Conservation (phyloP, 164 flowering plant genomes). For the Saururus chinensis region DNA sequence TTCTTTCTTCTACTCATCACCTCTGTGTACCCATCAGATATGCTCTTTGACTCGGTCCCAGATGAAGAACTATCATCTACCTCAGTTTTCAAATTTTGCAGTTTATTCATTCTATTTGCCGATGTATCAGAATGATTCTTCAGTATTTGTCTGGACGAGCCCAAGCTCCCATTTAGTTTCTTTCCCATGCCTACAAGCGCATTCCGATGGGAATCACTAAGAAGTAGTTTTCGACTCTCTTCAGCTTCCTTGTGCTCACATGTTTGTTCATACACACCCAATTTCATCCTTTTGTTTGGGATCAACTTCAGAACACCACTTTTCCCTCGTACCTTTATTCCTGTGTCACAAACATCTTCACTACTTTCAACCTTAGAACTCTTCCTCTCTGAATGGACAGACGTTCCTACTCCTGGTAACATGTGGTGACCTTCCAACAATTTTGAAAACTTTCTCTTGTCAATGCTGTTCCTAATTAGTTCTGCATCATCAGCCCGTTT, state of each 20-base stretch:
- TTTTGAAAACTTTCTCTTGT: slow-evolving; percentile 26
- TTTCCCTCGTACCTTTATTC: slow-evolving; percentile 70
- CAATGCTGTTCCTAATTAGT: slow-evolving; percentile 22
- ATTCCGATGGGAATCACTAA: slow-evolving; percentile 1
- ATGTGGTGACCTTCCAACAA: slow-evolving; percentile 18
- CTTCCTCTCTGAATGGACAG: slow-evolving; percentile 15
- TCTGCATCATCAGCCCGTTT: slow-evolving; percentile 23
- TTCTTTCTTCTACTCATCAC: neutral
- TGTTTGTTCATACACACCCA: slow-evolving; percentile 16
- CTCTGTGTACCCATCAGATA: neutral
- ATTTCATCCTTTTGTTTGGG: slow-evolving; percentile 44
- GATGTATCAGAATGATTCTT: neutral
- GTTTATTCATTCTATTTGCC: neutral
- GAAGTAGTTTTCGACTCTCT: slow-evolving; percentile 18
- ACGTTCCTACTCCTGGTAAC: slow-evolving; percentile 10
- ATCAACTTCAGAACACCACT: slow-evolving; percentile 75
- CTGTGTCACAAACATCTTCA: slow-evolving; percentile 28
- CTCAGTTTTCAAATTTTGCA: neutral
- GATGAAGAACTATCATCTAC: slow-evolving; percentile 1
- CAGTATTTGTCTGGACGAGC: neutral
- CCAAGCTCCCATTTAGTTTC: neutral
- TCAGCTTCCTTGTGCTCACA: slow-evolving; percentile 16
- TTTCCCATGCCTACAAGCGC: neutral
- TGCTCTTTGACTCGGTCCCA: neutral
- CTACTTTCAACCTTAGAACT: slow-evolving; percentile 28